Percentiles rank a stretch among this genome's conserved stretches.
These are phyloP conservation scores for Pleomassaria siparia DNA, from an alignment of 2,329 filamentous ascomycete species.

Conservation along the genomic window DNA sequence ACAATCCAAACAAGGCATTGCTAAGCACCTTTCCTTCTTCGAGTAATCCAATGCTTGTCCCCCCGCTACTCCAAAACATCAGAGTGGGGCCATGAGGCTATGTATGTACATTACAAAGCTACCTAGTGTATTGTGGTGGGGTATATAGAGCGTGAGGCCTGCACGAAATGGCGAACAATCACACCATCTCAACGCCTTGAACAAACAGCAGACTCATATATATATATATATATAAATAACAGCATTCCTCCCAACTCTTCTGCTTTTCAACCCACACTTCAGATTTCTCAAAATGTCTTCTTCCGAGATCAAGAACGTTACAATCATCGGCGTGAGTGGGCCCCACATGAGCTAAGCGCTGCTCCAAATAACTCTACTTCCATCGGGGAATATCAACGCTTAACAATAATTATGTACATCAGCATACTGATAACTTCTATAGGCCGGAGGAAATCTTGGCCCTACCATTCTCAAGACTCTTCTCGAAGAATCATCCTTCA, in stretches of 20 bases:
- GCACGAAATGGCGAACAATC: conserved; percentile 11
- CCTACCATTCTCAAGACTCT: conserved; percentile 46
- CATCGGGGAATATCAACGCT: too few species aligned
- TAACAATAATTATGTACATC: not conserved
- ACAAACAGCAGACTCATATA: conserved; percentile 4
- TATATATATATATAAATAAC: conserved; percentile 10
- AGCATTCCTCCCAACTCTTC: conserved; percentile 7
- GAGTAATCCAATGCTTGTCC: not conserved
- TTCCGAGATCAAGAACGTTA: conserved; percentile 45
- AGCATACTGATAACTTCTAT: conserved; percentile 10
- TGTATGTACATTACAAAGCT: too few species aligned
- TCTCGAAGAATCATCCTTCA: conserved; percentile 48
- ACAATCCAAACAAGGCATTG: too few species aligned
- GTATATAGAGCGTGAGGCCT: conserved; percentile 2
- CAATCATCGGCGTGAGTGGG: conserved; percentile 45
- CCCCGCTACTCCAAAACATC: not conserved
- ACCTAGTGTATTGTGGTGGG: conserved; percentile 2
- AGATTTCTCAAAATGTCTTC: conserved; percentile 22
- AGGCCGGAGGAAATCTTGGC: conserved; percentile 48
- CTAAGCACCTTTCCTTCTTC: not conserved
- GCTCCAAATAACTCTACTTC: not conserved
- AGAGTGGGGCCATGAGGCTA: not conserved
- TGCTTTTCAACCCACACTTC: conserved; percentile 6
- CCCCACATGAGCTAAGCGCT: conserved; percentile 2
- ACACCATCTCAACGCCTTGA: conserved; percentile 7